Percentiles rank a stretch among this genome's conserved stretches.
Evolutionary conservation across 1,284 basidiomycete species (phyloP).

Genomic region (Ceratobasidium theobromae): DNA sequence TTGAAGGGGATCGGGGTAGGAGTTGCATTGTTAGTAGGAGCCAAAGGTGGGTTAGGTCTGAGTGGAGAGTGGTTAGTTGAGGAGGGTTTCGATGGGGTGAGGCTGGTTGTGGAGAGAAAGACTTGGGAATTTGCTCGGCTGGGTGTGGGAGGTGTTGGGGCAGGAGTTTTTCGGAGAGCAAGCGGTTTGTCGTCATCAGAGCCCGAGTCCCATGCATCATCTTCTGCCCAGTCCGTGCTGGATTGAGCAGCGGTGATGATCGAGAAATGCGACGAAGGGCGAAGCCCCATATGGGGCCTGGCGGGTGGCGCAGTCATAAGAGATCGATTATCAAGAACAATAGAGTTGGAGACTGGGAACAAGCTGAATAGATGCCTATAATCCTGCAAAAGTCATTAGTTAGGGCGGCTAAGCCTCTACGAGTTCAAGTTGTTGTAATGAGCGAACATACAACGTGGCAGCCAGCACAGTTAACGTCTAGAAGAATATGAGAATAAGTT

Average conservation of each 20-base stretch:
- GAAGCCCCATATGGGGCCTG: conserved; percentile 70
- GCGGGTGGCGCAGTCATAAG: conserved; percentile 58
- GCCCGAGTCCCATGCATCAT: conserved; percentile 87
- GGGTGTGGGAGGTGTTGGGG: conserved; percentile 50
- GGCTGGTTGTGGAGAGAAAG: conserved; percentile 42
- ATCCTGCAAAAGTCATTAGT: too few relatives aligned
- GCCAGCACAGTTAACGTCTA: background rate
- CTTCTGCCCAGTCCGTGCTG: conserved; percentile 65
- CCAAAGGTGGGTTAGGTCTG: background rate
- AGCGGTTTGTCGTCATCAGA: conserved; percentile 68
- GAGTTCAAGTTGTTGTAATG: background rate
- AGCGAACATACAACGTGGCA: background rate
- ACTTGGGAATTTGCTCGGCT: conserved; percentile 45
- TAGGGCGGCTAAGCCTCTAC: too few relatives aligned
- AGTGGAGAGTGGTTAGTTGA: conserved; percentile 7
- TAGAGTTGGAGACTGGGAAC: background rate
- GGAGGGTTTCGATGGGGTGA: conserved; percentile 14
- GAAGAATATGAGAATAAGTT: background rate
- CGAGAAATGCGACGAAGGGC: conserved; percentile 53
- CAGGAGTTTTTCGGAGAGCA: conserved; percentile 47
- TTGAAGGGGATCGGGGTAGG: conserved; percentile 53
- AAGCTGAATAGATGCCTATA: background rate
- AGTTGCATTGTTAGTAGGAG: conserved; percentile 53
- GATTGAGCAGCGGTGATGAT: conserved; percentile 46
- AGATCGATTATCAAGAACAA: background rate